Conservation (phyloP, 2,329 filamentous ascomycete genomes). For the Coniochaeta hoffmannii region DNA sequence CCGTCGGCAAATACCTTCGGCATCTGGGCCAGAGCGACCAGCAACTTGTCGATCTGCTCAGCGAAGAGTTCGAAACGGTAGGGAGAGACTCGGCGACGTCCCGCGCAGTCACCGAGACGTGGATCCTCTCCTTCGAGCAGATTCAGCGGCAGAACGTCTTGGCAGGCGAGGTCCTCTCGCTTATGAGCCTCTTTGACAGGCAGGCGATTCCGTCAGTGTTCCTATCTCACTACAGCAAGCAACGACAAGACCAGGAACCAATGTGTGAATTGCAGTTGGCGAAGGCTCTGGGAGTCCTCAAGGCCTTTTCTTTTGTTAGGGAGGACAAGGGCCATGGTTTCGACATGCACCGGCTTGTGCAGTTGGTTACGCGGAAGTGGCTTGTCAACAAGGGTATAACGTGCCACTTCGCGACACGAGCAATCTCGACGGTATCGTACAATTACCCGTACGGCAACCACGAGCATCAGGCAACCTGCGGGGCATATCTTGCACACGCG, state of each 20-base stretch:
- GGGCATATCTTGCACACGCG: slow-evolving; percentile 17
- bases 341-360: slow-evolving; percentile 26
- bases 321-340: slow-evolving; percentile 10
- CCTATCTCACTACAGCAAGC: slow-evolving; percentile 9
- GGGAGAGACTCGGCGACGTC: slow-evolving; percentile 20
- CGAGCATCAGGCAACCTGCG: slow-evolving; percentile 11
- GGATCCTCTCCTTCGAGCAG: slow-evolving; percentile 26
- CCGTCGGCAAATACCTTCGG: slow-evolving; percentile 18
- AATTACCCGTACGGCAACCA: slow-evolving; percentile 13
- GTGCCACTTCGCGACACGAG: slow-evolving; percentile 10
- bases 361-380: slow-evolving; percentile 24
- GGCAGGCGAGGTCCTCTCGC: slow-evolving; percentile 21
- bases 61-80: slow-evolving; percentile 20
- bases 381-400: slow-evolving; percentile 10
- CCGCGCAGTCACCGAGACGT: slow-evolving; percentile 21
- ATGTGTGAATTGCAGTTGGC: not conserved
- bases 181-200: slow-evolving; percentile 23
- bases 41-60: slow-evolving; percentile 15
- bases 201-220: slow-evolving; percentile 20
- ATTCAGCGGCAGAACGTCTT: slow-evolving; percentile 18
- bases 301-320: slow-evolving; percentile 21
- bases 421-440: slow-evolving; percentile 12
- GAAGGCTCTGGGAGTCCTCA: slow-evolving; percentile 17
- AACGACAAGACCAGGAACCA: not conserved
- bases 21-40: slow-evolving; percentile 18